Conservation (phyloP, 2,329 filamentous ascomycete genomes). For the Hortaea werneckii region DNA sequence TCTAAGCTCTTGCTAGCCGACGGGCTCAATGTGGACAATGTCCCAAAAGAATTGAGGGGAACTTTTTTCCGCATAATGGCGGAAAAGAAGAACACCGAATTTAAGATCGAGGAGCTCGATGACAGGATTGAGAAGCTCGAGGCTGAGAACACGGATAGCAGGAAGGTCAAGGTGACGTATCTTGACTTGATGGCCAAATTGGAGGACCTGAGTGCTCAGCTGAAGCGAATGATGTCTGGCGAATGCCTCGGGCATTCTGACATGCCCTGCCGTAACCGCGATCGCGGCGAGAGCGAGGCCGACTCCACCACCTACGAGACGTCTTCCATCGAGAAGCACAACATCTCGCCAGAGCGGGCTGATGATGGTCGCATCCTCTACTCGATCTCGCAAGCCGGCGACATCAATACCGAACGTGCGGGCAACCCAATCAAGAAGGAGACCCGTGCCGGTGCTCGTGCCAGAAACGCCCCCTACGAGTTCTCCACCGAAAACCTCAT, state of each 20-base stretch:
- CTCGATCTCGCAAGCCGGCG: not conserved
- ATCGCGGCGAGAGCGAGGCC: not conserved
- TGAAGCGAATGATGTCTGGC: not conserved
- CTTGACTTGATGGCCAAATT: slow-evolving; percentile 1
- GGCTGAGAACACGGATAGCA: not conserved
- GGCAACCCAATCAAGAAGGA: not conserved
- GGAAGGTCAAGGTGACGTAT: not conserved
- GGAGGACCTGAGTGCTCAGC: not conserved
- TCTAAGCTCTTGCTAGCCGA: not conserved
- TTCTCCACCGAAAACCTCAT: not conserved
- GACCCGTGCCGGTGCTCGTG: not conserved
- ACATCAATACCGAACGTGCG: too few species aligned
- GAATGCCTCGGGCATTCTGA: not conserved
- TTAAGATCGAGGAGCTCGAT: not conserved
- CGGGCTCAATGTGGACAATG: not conserved
- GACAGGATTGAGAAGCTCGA: too few species aligned
- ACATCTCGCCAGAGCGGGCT: not conserved
- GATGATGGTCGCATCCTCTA: not conserved
- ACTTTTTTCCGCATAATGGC: not conserved
- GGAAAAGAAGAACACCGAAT: not conserved
- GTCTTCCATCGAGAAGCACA: not conserved
- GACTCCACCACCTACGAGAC: not conserved
- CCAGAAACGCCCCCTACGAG: not conserved
- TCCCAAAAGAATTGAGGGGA: not conserved
- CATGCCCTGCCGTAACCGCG: not conserved